Conservation (phyloP, 2,329 filamentous ascomycete species). For the Xylariales sp. region DNA sequence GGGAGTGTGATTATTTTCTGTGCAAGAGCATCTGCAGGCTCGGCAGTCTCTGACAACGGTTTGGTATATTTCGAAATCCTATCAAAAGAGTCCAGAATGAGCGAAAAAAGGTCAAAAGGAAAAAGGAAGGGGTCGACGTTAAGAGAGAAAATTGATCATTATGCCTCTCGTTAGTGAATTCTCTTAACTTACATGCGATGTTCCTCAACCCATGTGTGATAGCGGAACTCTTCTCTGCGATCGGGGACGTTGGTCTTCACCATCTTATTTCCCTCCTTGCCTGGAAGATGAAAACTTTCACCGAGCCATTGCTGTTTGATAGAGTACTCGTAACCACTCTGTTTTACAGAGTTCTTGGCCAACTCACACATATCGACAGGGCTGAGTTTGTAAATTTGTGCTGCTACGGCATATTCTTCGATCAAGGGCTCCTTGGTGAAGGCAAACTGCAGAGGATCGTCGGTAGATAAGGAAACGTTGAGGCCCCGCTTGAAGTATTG, state of each 20-base stretch:
- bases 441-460: conserved; percentile 95
- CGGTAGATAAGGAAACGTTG: conserved; percentile 93
- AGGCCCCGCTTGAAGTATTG: conserved; percentile 92
- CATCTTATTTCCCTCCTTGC: conserved; percentile 83
- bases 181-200: conserved; percentile 68
- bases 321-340: conserved; percentile 86
- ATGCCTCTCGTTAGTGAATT: too few species aligned
- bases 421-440: conserved; percentile 98
- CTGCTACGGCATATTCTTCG: conserved; percentile 95
- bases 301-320: conserved; percentile 94
- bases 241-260: conserved; percentile 96
- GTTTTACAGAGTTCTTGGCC: conserved; percentile 90
- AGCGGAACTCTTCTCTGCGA: conserved; percentile 82
- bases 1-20: conserved; percentile 12
- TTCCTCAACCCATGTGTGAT: conserved; percentile 82
- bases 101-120: too few species aligned
- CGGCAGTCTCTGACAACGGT: conserved; percentile 15
- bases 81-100: too few species aligned
- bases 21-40: conserved; percentile 14
- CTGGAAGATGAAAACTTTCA: conserved; percentile 69
- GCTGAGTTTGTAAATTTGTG: conserved; percentile 96
- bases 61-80: conserved; percentile 22
- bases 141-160: too few species aligned
- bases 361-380: conserved; percentile 98
- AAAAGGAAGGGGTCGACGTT: too few species aligned